Conservation (phyloP, 2,329 filamentous ascomycete genomes). For the Penicillium sp. region DNA sequence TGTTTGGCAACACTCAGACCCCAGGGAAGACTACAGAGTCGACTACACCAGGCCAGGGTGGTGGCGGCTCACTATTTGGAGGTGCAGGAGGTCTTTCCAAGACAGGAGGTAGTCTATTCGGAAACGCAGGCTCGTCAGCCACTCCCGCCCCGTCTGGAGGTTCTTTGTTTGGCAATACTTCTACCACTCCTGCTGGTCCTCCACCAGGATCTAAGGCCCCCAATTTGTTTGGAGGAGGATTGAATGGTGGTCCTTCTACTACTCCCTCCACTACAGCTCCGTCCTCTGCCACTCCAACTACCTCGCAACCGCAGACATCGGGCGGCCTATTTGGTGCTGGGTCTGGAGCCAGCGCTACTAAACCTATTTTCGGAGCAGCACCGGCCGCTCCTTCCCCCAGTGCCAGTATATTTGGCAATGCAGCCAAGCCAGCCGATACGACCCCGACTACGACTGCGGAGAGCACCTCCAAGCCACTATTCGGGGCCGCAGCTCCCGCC, state of each 20-base stretch:
- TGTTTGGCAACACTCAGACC: conserved; percentile 35
- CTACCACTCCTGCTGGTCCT: conserved; percentile 52
- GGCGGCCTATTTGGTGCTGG: conserved; percentile 30
- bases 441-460: conserved; percentile 26
- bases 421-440: conserved; percentile 31
- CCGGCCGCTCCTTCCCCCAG: conserved; percentile 24
- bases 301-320: conserved; percentile 31
- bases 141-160: conserved; percentile 39
- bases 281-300: conserved; percentile 28
- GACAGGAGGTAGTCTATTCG: conserved; percentile 32
- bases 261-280: conserved; percentile 22
- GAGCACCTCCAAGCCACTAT: conserved; percentile 29
- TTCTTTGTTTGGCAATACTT: conserved; percentile 41
- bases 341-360: conserved; percentile 24
- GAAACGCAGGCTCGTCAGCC: conserved; percentile 30
- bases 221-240: conserved; percentile 28
- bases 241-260: conserved; percentile 26
- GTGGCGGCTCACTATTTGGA: conserved; percentile 30
- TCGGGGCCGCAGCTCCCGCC: conserved; percentile 23
- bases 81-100: conserved; percentile 2
- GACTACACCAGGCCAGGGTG: conserved; percentile 27
- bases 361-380: conserved; percentile 28
- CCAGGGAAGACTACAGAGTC: conserved; percentile 40
- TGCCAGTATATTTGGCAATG: conserved; percentile 31
- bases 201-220: conserved; percentile 39